Evolutionary conservation across 2,329 filamentous ascomycete genomes (phyloP), one percentile per base, ranked within the genome.

Genomic region (Amylocarpus encephaloides): DNA sequence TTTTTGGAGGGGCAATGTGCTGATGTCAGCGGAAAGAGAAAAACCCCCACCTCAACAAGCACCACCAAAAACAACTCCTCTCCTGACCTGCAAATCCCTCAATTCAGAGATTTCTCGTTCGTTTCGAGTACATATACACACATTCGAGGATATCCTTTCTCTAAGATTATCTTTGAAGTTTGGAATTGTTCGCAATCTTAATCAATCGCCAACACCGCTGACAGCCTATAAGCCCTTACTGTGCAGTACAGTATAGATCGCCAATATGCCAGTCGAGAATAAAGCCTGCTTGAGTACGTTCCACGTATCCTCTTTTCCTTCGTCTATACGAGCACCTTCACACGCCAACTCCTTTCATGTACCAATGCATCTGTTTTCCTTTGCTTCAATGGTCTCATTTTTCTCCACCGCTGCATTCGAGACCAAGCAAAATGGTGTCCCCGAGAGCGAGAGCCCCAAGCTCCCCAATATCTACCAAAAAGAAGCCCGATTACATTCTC

Each of bases 201-300:
- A 47, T 43, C 34, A 26, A 51, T 44, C 47, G 41, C 48, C 15
- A 46, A 52, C 43, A 30, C 32, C 34, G 46, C 46, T 56, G 52
- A 58, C 50, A 56, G 53, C 47, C 56, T 48, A 47, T 30, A 36
- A 46, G 22, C 18, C 29, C 16, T 10, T 32, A n/a, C n/a, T n/a
- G n/a, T n/a, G n/a, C n/a, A n/a, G 22, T 11, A 51, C 44, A 50
- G 43, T 13, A 36, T 36, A 16, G 46, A 53, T 53, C 53, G 57
- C 60, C 69, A 75, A 66, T 59, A 86, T 86, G 82, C 76, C 75
- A 56, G 80, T 84, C 66, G 78, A 86, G 66, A 80, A 86, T 56
- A 86, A 86, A 70, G 77, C 78, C 57, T 83, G 82, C 57, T 74
- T 88, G 63, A 86, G 78, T 81, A 75, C 61, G 76, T 69, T 55